A percentile compares a stretch with the other conserved stretches of the same genome.
Evolutionary conservation across 2,329 filamentous ascomycete species (phyloP).

Genomic region (Alternaria brassicicola): DNA sequence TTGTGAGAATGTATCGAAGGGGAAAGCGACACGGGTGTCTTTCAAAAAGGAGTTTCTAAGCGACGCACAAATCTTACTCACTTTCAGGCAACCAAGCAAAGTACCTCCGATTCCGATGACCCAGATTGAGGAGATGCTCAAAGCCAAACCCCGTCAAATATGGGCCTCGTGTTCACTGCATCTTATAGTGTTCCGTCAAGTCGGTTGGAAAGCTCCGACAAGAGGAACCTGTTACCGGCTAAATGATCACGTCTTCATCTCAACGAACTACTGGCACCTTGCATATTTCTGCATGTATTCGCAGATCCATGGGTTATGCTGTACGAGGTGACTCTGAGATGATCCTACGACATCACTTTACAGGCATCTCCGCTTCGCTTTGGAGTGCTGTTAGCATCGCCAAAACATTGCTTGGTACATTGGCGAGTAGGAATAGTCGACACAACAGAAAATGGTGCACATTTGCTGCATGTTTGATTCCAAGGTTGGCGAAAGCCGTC

Average conservation of each 20-base stretch:
- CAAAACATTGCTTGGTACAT: background rate
- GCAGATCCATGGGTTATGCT: background rate
- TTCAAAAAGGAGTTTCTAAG: background rate
- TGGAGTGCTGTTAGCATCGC: background rate
- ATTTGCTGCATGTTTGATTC: background rate
- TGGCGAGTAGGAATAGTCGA: background rate
- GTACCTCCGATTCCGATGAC: background rate
- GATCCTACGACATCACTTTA: background rate
- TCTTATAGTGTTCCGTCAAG: slow-evolving; percentile 8
- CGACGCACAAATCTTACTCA: background rate
- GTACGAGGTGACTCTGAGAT: background rate
- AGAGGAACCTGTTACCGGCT: slow-evolving; percentile 28
- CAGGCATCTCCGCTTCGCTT: background rate
- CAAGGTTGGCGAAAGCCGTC: background rate
- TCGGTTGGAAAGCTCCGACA: slow-evolving; percentile 24
- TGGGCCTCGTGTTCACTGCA: slow-evolving; percentile 11
- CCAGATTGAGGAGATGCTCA: slow-evolving; percentile 14
- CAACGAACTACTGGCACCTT: background rate
- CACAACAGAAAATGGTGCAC: background rate
- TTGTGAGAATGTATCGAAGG: background rate
- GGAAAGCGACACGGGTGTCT: background rate
- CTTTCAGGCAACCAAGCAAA: background rate
- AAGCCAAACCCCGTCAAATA: slow-evolving; percentile 17
- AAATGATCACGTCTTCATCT: slow-evolving; percentile 20
- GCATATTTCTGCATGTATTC: background rate